phyloP scores from a whole-genome alignment of 352 stramenopile genomes.

The Phytophthora macrochlamydospora region DNA sequence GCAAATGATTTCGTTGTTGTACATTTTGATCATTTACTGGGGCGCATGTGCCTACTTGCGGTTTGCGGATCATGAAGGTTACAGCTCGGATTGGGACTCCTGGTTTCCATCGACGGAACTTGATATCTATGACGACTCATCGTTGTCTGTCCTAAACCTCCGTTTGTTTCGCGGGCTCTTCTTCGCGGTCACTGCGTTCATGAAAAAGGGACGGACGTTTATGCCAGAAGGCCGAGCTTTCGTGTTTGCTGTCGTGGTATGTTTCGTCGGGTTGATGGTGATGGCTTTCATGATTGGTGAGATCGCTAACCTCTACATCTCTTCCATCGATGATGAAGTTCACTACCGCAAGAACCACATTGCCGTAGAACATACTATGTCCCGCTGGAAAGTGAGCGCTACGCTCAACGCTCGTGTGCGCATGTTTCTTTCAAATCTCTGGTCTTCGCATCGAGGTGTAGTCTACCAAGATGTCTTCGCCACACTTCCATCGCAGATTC shows the following conservation, averaged over 20 bases:
- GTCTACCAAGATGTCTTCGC: slow-evolving; percentile 62
- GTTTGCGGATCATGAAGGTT: slow-evolving; percentile 44
- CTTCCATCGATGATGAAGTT: slow-evolving; percentile 65
- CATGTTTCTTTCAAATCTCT: slow-evolving; percentile 57
- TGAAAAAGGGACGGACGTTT: slow-evolving; percentile 61
- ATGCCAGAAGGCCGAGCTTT: slow-evolving; percentile 33
- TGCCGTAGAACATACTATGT: slow-evolving; percentile 51
- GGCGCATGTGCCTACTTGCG: slow-evolving; percentile 47
- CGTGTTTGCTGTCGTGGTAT: slow-evolving; percentile 58
- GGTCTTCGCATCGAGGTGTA: slow-evolving; percentile 57
- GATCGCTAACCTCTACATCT: slow-evolving; percentile 72
- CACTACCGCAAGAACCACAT: slow-evolving; percentile 73
- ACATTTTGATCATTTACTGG: slow-evolving; percentile 62
- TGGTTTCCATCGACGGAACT: slow-evolving; percentile 51
- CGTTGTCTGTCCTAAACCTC: slow-evolving; percentile 37
- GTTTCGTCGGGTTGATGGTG: slow-evolving; percentile 52
- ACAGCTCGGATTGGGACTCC: slow-evolving; percentile 53
- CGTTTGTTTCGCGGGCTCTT: slow-evolving; percentile 59
- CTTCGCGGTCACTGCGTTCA: slow-evolving; percentile 61
- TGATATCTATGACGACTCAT: slow-evolving; percentile 27
- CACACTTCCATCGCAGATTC: slow-evolving; percentile 49
- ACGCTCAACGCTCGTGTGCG: slow-evolving; percentile 49
- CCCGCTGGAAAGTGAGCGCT: slow-evolving; percentile 46
- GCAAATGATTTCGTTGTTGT: slow-evolving; percentile 44
- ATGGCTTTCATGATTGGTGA: slow-evolving; percentile 81